These are phyloP conservation scores for Wallacemonas collosoma DNA, from an alignment of 208 protist genomes.

Conservation along the genomic window DNA sequence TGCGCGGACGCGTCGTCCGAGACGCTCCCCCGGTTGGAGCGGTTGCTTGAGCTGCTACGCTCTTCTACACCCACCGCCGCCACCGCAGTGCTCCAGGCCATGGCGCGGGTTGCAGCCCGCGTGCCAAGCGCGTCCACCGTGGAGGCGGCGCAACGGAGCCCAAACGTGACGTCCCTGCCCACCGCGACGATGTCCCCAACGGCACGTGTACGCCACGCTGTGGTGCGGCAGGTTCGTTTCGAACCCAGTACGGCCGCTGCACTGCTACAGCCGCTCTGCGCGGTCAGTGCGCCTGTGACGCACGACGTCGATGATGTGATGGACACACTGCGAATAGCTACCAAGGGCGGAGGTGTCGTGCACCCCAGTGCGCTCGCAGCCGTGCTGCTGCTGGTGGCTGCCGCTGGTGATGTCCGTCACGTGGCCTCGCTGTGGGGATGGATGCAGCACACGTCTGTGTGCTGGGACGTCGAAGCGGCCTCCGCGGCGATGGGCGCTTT, in stretches of 20 bases:
- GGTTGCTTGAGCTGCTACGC: conserved; percentile 33
- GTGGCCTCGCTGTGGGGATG: conserved; percentile 67
- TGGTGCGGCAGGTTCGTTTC: conserved; percentile 55
- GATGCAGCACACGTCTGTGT: conserved; percentile 82
- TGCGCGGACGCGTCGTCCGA: conserved; percentile 13
- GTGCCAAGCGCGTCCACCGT: background rate
- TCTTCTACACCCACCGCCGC: conserved; percentile 23
- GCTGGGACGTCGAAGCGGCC: conserved; percentile 60
- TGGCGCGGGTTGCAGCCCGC: conserved; percentile 20
- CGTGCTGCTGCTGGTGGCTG: conserved; percentile 51
- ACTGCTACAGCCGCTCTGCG: conserved; percentile 56
- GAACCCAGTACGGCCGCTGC: conserved; percentile 32
- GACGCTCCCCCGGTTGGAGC: conserved; percentile 29
- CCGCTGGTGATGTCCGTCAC: conserved; percentile 26
- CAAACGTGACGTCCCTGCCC: background rate
- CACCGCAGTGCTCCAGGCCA: conserved; percentile 34
- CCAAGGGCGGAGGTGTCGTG: conserved; percentile 39
- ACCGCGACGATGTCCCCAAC: background rate
- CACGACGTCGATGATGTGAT: conserved; percentile 43
- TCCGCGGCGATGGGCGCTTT: conserved; percentile 62
- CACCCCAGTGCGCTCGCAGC: conserved; percentile 53
- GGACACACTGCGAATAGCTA: conserved; percentile 46
- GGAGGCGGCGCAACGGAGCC: too few species aligned
- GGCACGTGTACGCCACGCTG: conserved; percentile 31
- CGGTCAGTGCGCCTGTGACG: conserved; percentile 28